A percentile compares a stretch with the other conserved stretches of the same genome.
phyloP scores from a whole-genome alignment of 495 filamentous ascomycete species.

The Penicillium samsonianum region DNA sequence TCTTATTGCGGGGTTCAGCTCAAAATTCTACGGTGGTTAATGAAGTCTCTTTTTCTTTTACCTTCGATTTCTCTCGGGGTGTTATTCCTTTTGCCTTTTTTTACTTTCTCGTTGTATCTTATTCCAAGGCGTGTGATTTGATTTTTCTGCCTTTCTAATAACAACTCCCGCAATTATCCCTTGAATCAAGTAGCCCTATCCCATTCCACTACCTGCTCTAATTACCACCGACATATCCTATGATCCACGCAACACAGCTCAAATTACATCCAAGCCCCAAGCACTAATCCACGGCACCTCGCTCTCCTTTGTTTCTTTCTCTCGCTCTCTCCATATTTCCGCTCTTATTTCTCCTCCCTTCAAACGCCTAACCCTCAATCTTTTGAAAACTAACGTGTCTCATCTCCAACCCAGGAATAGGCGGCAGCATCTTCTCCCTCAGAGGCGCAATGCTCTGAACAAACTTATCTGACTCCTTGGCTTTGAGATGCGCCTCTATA shows the following conservation, averaged over 20 bases:
- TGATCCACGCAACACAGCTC: constrained; percentile 3
- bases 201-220: constrained; percentile 7
- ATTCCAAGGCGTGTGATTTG: constrained; percentile 38
- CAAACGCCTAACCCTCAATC: constrained; percentile 19
- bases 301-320: neutral
- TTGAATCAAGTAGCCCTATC: constrained; percentile 21
- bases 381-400: constrained; percentile 46
- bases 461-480: constrained; percentile 50
- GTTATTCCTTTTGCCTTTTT: constrained; percentile 26
- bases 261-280: constrained; percentile 4
- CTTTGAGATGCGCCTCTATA: constrained; percentile 52
- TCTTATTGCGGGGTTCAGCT: constrained; percentile 14
- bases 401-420: constrained; percentile 42
- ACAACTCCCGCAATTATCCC: constrained; percentile 28
- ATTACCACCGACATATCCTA: constrained; percentile 8
- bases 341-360: neutral
- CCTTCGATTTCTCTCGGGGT: constrained; percentile 20
- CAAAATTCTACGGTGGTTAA: constrained; percentile 41
- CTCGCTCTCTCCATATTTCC: neutral
- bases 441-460: constrained; percentile 38
- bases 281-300: constrained; percentile 1
- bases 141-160: constrained; percentile 22
- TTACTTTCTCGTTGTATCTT: constrained; percentile 46
- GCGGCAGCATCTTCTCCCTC: constrained; percentile 37
- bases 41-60: constrained; percentile 30